Conservation (phyloP, 257 asterid genomes). For the Thymus mandschuricus region DNA sequence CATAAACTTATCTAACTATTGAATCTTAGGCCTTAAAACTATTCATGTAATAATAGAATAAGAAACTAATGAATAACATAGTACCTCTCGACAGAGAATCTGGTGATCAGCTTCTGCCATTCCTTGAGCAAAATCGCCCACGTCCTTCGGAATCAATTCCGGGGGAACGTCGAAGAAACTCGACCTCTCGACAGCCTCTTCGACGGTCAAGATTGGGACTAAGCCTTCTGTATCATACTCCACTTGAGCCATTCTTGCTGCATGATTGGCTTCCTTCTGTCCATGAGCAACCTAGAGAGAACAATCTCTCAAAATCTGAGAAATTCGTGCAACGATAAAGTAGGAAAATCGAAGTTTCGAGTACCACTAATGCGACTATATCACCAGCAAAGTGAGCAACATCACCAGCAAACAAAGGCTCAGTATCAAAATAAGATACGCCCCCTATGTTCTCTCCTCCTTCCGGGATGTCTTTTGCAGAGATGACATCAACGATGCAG, state of each 20-base stretch:
- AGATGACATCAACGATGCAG: constrained; percentile 18
- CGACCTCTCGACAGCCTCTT: constrained; percentile 64
- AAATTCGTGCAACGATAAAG: background rate
- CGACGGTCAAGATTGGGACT: constrained; percentile 71
- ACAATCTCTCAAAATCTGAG: background rate
- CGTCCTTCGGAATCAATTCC: constrained; percentile 37
- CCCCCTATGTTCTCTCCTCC: constrained; percentile 28
- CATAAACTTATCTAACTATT: too few relatives aligned
- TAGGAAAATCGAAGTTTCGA: background rate
- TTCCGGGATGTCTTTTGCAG: constrained; percentile 27
- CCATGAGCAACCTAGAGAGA: constrained; percentile 57
- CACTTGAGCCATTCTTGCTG: constrained; percentile 55
- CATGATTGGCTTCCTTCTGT: constrained; percentile 58
- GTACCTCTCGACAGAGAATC: constrained; percentile 67
- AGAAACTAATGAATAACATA: too few relatives aligned
- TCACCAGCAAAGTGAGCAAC: constrained; percentile 27
- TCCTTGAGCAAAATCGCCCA: constrained; percentile 73
- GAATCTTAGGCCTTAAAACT: too few relatives aligned
- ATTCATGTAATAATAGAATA: too few relatives aligned
- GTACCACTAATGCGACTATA: constrained; percentile 30
- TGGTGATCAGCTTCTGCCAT: constrained; percentile 80
- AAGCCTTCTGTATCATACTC: constrained; percentile 55
- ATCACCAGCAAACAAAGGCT: constrained; percentile 32
- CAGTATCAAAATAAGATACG: background rate
- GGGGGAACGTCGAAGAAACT: constrained; percentile 63